Percentiles rank a stretch among this genome's conserved stretches.
phyloP scores from a whole-genome alignment of 352 stramenopile species.

The Globisporangium canariense region DNA sequence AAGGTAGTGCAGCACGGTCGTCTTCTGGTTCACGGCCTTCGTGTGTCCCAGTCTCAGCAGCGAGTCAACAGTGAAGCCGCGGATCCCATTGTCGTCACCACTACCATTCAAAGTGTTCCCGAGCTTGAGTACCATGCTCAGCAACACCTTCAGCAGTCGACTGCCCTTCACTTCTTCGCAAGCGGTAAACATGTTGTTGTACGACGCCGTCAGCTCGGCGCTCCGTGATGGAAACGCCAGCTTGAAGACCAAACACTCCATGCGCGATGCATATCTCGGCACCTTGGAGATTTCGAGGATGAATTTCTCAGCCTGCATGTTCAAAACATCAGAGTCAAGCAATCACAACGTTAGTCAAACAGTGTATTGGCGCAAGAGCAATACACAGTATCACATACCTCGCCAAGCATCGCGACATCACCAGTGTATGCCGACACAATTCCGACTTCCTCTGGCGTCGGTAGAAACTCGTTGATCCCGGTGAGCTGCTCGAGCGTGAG shows the following conservation, averaged over 20 bases:
- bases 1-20: conserved; percentile 97
- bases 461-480: conserved; percentile 92
- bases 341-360: neutral
- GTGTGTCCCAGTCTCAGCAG: conserved; percentile 91
- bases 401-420: conserved; percentile 56
- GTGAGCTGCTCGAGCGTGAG: conserved; percentile 76
- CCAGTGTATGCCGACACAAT: conserved; percentile 80
- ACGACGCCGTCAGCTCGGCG: conserved; percentile 76
- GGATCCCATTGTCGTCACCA: conserved; percentile 83
- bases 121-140: conserved; percentile 97
- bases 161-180: conserved; percentile 94
- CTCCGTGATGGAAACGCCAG: conserved; percentile 67
- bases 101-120: conserved; percentile 96
- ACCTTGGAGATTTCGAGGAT: conserved; percentile 86
- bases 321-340: neutral
- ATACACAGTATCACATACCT: conserved; percentile 32
- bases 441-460: conserved; percentile 89
- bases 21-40: conserved; percentile 97
- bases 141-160: conserved; percentile 90
- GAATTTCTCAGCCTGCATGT: conserved; percentile 75
- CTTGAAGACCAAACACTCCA: conserved; percentile 83
- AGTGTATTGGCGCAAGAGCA: no score
- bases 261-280: conserved; percentile 53
- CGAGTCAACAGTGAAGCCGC: conserved; percentile 95
- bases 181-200: conserved; percentile 85